A percentile compares a stretch with the other conserved stretches of the same genome.
Evolutionary conservation across 2,329 filamentous ascomycete species (phyloP).

Genomic region (Penicillium palitans): DNA sequence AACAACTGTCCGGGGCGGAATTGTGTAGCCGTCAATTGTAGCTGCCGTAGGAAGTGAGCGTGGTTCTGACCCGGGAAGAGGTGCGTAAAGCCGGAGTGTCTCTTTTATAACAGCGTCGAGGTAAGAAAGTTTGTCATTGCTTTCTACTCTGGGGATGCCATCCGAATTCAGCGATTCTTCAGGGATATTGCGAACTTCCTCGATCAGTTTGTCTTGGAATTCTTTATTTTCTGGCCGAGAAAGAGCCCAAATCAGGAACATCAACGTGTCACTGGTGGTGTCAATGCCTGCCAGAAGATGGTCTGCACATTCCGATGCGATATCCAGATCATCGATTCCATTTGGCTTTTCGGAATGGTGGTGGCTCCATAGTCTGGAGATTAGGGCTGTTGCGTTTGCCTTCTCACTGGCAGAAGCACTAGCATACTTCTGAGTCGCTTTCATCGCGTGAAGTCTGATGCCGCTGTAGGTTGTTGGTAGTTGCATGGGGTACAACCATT

Average conservation of each 20-base stretch:
- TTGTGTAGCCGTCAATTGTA: background rate
- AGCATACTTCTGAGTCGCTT: background rate
- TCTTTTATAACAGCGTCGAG: background rate
- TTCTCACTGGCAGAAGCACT: background rate
- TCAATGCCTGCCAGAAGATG: background rate
- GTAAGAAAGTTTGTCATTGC: background rate
- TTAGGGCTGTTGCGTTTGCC: background rate
- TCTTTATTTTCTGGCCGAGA: background rate
- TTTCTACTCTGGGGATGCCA: background rate
- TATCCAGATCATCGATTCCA: background rate
- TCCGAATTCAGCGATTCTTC: background rate
- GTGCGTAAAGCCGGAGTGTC: background rate
- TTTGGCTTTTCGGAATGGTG: background rate
- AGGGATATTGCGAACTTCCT: background rate
- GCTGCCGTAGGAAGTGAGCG: background rate
- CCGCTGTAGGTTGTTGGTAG: background rate
- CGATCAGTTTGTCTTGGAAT: background rate
- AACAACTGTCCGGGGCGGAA: background rate
- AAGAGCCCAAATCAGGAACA: background rate
- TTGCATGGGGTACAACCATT: background rate
- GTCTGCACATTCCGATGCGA: background rate
- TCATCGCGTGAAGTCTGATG: background rate
- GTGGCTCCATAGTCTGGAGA: background rate
- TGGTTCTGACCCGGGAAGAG: background rate
- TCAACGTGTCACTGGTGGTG: background rate